phyloP scores from a whole-genome alignment of 805 yeast genomes.

The Ogataea glucozyma region DNA sequence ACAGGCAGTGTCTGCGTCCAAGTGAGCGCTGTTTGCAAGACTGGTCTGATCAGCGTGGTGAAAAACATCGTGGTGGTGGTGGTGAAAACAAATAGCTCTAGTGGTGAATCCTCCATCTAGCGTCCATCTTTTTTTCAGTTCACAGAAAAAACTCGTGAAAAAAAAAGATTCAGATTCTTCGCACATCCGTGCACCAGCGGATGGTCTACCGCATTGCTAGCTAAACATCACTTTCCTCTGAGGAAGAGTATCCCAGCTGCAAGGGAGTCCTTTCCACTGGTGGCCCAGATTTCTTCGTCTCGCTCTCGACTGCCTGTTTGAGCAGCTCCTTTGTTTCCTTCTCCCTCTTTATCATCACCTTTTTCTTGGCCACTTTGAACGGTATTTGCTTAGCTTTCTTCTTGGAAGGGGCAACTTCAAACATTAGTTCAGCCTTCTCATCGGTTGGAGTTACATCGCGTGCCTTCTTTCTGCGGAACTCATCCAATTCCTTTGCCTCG shows the following conservation, averaged over 20 bases:
- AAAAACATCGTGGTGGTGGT: conserved; percentile 4
- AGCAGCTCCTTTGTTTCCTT: conserved; percentile 1
- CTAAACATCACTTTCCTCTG: too few species aligned
- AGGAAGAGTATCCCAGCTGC: conserved; percentile 4
- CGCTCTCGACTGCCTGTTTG: too few species aligned
- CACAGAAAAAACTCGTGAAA: background rate
- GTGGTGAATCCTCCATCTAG: background rate
- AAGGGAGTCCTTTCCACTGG: background rate
- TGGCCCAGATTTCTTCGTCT: background rate
- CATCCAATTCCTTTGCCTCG: conserved; percentile 25
- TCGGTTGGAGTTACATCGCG: conserved; percentile 5
- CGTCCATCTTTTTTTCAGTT: background rate
- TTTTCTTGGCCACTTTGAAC: conserved; percentile 3
- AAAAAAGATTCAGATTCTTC: background rate
- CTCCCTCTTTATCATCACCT: background rate
- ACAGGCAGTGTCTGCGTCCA: conserved; percentile 9
- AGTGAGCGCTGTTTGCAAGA: conserved; percentile 9
- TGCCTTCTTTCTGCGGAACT: conserved; percentile 21
- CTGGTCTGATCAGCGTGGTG: conserved; percentile 22
- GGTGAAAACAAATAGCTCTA: conserved; percentile 2
- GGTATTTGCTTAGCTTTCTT: conserved; percentile 6
- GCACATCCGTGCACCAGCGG: background rate
- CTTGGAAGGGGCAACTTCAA: too few species aligned
- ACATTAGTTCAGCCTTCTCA: too few species aligned
- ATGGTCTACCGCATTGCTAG: too few species aligned